phyloP scores from a whole-genome alignment of 2,329 filamentous ascomycete species.

The Nannizzia gypsea region DNA sequence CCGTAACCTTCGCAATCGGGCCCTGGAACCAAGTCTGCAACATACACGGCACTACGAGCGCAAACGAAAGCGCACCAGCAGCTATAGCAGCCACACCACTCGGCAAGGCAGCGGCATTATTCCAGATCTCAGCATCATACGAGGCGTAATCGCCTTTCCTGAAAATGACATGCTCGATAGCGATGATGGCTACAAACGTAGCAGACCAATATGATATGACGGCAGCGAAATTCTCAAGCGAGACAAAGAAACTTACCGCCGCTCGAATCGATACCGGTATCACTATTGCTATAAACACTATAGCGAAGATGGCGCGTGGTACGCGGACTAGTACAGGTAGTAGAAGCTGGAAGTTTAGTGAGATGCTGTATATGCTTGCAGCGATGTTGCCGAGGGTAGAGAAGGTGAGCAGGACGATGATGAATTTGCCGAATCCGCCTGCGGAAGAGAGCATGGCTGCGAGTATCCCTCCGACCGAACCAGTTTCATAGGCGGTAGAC shows the following conservation, averaged over 20 bases:
- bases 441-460: conserved; percentile 35
- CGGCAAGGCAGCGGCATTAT: conserved; percentile 47
- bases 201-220: conserved; percentile 44
- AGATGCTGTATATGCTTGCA: conserved; percentile 51
- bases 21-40: conserved; percentile 59
- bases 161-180: conserved; percentile 51
- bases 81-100: conserved; percentile 49
- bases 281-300: conserved; percentile 51
- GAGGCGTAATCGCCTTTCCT: conserved; percentile 34
- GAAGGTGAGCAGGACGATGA: conserved; percentile 51
- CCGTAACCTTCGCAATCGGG: conserved; percentile 47
- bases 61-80: conserved; percentile 53
- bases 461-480: conserved; percentile 52
- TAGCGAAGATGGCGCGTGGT: conserved; percentile 50
- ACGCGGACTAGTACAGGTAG: conserved; percentile 46
- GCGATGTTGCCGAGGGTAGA: conserved; percentile 49
- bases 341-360: conserved; percentile 57
- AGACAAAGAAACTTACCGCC: conserved; percentile 48
- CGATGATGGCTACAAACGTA: conserved; percentile 49
- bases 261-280: conserved; percentile 51
- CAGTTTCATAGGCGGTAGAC: conserved; percentile 44
- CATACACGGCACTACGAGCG: conserved; percentile 49
- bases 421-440: conserved; percentile 53
- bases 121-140: conserved; percentile 53
- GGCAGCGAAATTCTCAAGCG: conserved; percentile 32